Conservation (phyloP, 2,329 filamentous ascomycete species). For the Alternaria panax region DNA sequence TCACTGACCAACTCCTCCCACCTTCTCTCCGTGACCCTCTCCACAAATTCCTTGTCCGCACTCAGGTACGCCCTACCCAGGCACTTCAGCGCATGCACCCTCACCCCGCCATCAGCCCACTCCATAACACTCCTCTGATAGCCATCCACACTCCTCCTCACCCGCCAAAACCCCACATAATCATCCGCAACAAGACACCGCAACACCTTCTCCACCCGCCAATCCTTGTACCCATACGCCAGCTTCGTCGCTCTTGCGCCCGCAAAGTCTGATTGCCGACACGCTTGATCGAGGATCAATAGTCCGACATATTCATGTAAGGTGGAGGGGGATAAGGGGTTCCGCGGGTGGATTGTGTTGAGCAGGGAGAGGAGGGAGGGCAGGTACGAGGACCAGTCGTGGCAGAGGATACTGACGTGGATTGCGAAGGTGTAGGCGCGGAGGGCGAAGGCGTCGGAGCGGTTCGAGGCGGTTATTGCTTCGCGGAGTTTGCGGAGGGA, state of each 20-base stretch:
- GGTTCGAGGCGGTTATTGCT: slow-evolving; percentile 79
- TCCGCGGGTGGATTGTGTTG: slow-evolving; percentile 70
- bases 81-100: slow-evolving; percentile 82
- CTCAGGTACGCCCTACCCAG: slow-evolving; percentile 81
- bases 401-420: slow-evolving; percentile 79
- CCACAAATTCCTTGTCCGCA: slow-evolving; percentile 73
- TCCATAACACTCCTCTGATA: slow-evolving; percentile 82
- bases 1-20: slow-evolving; percentile 77
- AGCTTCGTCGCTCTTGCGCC: slow-evolving; percentile 74
- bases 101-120: slow-evolving; percentile 77
- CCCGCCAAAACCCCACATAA: slow-evolving; percentile 78
- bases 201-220: slow-evolving; percentile 73
- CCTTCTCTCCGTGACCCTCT: slow-evolving; percentile 69
- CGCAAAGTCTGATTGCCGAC: slow-evolving; percentile 76
- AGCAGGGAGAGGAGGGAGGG: slow-evolving; percentile 85
- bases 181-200: slow-evolving; percentile 79
- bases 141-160: slow-evolving; percentile 77
- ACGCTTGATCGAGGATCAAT: slow-evolving; percentile 85
- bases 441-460: slow-evolving; percentile 81
- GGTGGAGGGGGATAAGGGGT: slow-evolving; percentile 74
- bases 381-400: slow-evolving; percentile 87
- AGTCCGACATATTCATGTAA: slow-evolving; percentile 81
- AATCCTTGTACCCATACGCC: slow-evolving; percentile 68
- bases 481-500: slow-evolving; percentile 92
- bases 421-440: slow-evolving; percentile 92